phyloP scores from a whole-genome alignment of 2,329 filamentous ascomycete genomes.

The Phaeomoniella chlamydospora region DNA sequence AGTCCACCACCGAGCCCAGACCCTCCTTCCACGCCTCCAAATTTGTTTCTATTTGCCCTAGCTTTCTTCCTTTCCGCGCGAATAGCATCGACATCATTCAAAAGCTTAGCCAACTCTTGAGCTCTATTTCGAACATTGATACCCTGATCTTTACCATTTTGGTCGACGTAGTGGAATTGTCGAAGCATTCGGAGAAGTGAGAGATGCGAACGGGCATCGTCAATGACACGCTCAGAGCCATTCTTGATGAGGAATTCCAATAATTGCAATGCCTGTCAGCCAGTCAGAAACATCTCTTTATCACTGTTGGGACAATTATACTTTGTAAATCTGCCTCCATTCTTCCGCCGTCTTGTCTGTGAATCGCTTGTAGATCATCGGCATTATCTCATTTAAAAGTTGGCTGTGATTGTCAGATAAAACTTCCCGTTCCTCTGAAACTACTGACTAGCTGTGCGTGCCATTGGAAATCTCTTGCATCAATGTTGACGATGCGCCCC shows the following conservation, averaged over 20 bases:
- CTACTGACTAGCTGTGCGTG: constrained; percentile 88
- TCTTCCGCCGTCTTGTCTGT: constrained; percentile 97
- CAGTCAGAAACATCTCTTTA: background rate
- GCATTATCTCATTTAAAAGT: constrained; percentile 98
- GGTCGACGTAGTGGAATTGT: constrained; percentile 93
- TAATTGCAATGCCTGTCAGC: constrained; percentile 57
- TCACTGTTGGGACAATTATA: constrained; percentile 18
- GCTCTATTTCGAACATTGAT: constrained; percentile 94
- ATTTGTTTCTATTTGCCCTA: constrained; percentile 79
- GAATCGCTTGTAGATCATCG: constrained; percentile 98
- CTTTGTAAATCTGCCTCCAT: constrained; percentile 99
- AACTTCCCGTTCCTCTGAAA: background rate
- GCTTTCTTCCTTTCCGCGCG: constrained; percentile 70
- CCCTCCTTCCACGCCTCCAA: constrained; percentile 84
- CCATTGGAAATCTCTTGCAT: constrained; percentile 99
- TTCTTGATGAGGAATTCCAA: constrained; percentile 97
- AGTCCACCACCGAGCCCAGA: constrained; percentile 42
- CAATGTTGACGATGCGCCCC: constrained; percentile 68
- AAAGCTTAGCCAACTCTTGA: constrained; percentile 87
- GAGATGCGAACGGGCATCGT: constrained; percentile 89
- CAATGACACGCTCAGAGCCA: constrained; percentile 90
- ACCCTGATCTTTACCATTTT: constrained; percentile 95
- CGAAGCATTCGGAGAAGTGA: constrained; percentile 95
- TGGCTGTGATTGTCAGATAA: constrained; percentile 43
- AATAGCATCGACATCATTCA: constrained; percentile 52